phyloP scores from a whole-genome alignment of 768 basidiomycete genomes.

The Tulasnella sp. region DNA sequence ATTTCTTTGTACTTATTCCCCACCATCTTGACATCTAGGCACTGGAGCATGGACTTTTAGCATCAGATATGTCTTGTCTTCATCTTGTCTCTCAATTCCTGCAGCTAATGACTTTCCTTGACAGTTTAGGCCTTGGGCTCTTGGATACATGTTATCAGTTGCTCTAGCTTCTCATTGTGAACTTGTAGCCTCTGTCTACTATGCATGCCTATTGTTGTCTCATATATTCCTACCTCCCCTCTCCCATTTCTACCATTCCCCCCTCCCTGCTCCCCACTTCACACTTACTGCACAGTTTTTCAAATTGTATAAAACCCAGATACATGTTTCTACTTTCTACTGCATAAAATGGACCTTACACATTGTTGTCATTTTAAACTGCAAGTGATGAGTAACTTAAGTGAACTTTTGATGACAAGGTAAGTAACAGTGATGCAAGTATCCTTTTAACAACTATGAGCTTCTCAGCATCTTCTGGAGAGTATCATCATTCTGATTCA shows the following conservation, averaged over 20 bases:
- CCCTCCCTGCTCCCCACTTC: background rate
- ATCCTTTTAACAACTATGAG: background rate
- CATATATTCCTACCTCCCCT: background rate
- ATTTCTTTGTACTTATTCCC: background rate
- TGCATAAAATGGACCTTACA: background rate
- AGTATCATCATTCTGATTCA: background rate
- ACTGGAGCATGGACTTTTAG: background rate
- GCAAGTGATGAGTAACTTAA: background rate
- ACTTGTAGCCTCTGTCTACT: background rate
- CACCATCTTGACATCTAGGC: background rate
- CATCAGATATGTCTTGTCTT: too few species aligned
- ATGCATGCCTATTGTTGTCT: background rate
- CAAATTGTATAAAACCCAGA: background rate
- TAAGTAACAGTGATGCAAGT: background rate
- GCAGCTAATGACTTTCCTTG: too few species aligned
- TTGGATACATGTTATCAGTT: too few species aligned
- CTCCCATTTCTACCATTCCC: background rate
- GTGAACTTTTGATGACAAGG: background rate
- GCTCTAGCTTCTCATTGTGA: background rate
- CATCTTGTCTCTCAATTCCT: too few species aligned
- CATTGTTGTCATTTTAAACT: background rate
- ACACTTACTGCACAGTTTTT: background rate
- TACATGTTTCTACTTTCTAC: background rate
- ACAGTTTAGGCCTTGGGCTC: too few species aligned
- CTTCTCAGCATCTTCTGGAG: background rate